phyloP scores from a whole-genome alignment of 768 basidiomycete species.

The Boletus reticulatus region DNA sequence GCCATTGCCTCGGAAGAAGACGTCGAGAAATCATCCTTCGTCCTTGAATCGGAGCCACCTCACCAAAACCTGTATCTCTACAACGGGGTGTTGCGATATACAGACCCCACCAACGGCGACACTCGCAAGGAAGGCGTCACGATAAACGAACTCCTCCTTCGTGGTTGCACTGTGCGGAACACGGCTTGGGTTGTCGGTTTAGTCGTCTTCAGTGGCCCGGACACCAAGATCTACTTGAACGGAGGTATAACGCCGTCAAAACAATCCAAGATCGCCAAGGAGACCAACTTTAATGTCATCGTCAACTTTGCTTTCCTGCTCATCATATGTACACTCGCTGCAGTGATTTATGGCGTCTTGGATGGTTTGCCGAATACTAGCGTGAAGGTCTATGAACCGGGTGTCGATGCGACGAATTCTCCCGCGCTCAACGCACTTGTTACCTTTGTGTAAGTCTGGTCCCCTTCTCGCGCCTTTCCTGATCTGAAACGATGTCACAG shows the following conservation, averaged over 20 bases:
- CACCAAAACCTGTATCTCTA: conserved; percentile 92
- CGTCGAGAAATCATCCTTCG: conserved; percentile 80
- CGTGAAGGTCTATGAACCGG: conserved; percentile 66
- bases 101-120: conserved; percentile 49
- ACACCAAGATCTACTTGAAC: conserved; percentile 91
- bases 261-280: conserved; percentile 94
- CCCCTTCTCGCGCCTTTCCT: not conserved
- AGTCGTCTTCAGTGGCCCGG: conserved; percentile 91
- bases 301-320: conserved; percentile 86
- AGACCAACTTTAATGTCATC: conserved; percentile 97
- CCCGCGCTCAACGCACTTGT: conserved; percentile 73
- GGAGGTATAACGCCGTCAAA: conserved; percentile 95
- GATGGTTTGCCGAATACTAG: conserved; percentile 63
- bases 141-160: conserved; percentile 90
- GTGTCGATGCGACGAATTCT: conserved; percentile 59
- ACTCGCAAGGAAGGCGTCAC: conserved; percentile 67
- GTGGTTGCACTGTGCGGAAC: conserved; percentile 88
- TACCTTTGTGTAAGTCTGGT: conserved; percentile 78
- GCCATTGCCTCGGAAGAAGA: conserved; percentile 84
- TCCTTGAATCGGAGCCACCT: conserved; percentile 90
- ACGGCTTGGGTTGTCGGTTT: conserved; percentile 91
- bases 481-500: conserved; percentile 38
- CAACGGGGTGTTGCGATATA: conserved; percentile 81
- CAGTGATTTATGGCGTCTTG: conserved; percentile 72
- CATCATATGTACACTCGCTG: conserved; percentile 73